Base-by-base conservation (phyloP, 306 rosid species). In the Citrullus mucosospermus region DNA sequence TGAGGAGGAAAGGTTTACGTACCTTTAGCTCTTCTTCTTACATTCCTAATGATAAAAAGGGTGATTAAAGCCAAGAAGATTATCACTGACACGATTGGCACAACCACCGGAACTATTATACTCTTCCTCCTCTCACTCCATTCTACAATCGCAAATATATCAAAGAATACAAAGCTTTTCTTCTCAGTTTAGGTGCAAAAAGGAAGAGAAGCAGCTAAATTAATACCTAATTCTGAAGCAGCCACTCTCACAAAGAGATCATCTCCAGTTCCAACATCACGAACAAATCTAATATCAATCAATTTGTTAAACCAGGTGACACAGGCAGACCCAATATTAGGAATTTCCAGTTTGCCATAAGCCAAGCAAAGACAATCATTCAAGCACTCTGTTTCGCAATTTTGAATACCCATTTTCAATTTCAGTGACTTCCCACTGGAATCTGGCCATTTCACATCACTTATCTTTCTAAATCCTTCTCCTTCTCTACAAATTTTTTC, bases 331-430 rank as follows among this genome's bases (percentile, higher is more conserved):
- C 72, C 78, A 17, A 14, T 20, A 8, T 69, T 75, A 20, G 77
- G 74, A 39, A 58, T 41, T 2, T 39, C 18, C 22, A 78, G 51
- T 67, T 13, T 80, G 0, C 75, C 77, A 66, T 60, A 84, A 8
- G 86, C 86, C 41, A 38, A 4, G 66, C 88, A 87, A 48, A 71
- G 28, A 32, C 90, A 87, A 46, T 84, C 76, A 9, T 43, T 50
- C 16, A 80, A 53, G 72, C 88, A 87, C 9, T 38, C 41, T 10
- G 17, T 14, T 46, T 12, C 30, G 54, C 88, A 87, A 4, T 30
- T 8, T 41, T 70, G 63, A 13, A 38, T 46, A 46, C 51, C 75
- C 73, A 80, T 5, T 8, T 34, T 2, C 0, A 70, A 13, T 30
- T 75, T 75, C 48, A 78, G 73, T 0, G 18, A 44, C 4, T 25